Evolutionary conservation across 2,329 filamentous ascomycete species (phyloP).

Genomic region (Thielaviopsis cerberus): DNA sequence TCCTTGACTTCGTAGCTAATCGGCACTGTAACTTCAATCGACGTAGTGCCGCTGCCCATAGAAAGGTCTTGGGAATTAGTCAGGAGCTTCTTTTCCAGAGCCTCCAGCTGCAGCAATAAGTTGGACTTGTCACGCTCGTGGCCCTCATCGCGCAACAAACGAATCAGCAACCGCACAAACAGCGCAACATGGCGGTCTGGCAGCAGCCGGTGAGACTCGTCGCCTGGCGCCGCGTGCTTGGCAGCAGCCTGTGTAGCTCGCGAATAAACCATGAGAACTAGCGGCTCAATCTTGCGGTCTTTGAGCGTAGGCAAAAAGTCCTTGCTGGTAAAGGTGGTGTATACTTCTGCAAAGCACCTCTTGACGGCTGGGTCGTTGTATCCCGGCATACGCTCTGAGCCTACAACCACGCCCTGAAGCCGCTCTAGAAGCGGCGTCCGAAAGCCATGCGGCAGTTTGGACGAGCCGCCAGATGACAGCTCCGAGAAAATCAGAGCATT

Average conservation of each 20-base stretch:
- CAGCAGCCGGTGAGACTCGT: conserved; percentile 78
- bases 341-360: conserved; percentile 81
- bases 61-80: conserved; percentile 77
- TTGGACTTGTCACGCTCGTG: conserved; percentile 75
- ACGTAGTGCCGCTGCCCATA: conserved; percentile 31
- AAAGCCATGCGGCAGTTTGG: conserved; percentile 41
- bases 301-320: conserved; percentile 82
- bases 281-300: conserved; percentile 76
- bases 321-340: conserved; percentile 79
- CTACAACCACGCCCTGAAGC: conserved; percentile 61
- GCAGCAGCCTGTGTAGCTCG: conserved; percentile 74
- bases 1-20: conserved; percentile 87
- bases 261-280: conserved; percentile 91
- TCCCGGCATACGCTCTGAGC: conserved; percentile 67
- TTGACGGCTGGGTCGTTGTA: conserved; percentile 84
- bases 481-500: conserved; percentile 15
- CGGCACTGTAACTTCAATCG: conserved; percentile 65
- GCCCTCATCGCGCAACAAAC: conserved; percentile 64
- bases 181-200: conserved; percentile 88
- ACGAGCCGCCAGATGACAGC: conserved; percentile 16
- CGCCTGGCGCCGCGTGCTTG: conserved; percentile 53
- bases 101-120: conserved; percentile 57
- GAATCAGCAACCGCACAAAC: conserved; percentile 71
- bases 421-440: conserved; percentile 43
- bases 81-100: conserved; percentile 80